Evolutionary conservation across 768 basidiomycete genomes (phyloP).

Genomic region (Lactarius hatsudake): DNA sequence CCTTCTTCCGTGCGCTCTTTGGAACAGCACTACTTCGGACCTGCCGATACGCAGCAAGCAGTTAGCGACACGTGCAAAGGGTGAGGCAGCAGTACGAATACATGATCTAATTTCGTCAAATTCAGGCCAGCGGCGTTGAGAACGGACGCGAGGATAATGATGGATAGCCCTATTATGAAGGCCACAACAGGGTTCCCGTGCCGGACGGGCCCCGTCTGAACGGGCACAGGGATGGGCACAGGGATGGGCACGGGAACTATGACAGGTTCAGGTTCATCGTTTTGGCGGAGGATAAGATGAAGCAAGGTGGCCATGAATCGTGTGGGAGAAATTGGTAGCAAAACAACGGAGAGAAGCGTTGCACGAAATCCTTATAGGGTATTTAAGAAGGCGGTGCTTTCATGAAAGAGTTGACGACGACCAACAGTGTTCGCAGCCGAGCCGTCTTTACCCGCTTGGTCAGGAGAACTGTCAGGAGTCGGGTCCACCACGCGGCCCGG

Average conservation of each 20-base stretch:
- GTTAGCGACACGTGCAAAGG: not conserved
- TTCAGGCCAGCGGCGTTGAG: constrained; percentile 93
- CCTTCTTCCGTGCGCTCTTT: constrained; percentile 65
- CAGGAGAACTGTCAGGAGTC: not conserved
- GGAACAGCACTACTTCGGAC: constrained; percentile 75
- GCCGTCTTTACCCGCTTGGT: constrained; percentile 1
- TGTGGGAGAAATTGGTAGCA: not conserved
- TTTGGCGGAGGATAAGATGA: constrained; percentile 14
- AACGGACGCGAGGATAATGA: constrained; percentile 80
- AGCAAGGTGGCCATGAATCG: constrained; percentile 12
- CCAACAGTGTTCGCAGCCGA: not conserved
- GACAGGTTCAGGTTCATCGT: constrained; percentile 9
- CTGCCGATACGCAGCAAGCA: constrained; percentile 36
- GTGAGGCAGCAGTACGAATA: constrained; percentile 20
- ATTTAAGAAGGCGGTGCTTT: not conserved
- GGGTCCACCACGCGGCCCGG: not conserved
- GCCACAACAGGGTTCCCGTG: constrained; percentile 58
- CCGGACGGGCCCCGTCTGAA: constrained; percentile 29
- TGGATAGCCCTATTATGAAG: constrained; percentile 83
- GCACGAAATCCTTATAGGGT: not conserved
- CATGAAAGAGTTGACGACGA: not conserved
- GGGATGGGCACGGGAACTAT: constrained; percentile 3
- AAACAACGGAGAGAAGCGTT: not conserved
- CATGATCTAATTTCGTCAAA: constrained; percentile 91
- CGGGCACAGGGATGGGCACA: not conserved